Percentiles rank a stretch among this genome's conserved stretches.
phyloP scores from a whole-genome alignment of 306 rosid genomes.

The Cucurbita ficifolia region DNA sequence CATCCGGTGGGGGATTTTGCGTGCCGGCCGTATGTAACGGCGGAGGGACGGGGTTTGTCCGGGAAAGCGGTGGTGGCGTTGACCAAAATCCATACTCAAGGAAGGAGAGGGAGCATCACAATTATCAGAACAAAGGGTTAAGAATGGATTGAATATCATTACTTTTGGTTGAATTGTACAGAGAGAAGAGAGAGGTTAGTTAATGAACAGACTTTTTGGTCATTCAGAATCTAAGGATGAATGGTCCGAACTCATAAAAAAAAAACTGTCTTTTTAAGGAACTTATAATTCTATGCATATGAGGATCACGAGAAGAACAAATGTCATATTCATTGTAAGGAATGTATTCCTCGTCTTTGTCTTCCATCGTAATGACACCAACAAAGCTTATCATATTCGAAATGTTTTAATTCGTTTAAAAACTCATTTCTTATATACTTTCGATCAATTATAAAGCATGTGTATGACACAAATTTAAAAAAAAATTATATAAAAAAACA shows the following conservation, averaged over 20 bases:
- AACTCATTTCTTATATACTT: too few species aligned
- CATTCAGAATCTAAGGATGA: too few species aligned
- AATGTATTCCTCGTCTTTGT: not conserved
- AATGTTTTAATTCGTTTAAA: too few species aligned
- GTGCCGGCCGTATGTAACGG: conserved; percentile 79
- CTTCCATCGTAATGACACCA: not conserved
- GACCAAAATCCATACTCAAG: conserved; percentile 78
- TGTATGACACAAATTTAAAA: too few species aligned
- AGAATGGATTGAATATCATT: not conserved
- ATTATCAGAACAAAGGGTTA: conserved; percentile 88
- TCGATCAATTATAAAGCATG: too few species aligned
- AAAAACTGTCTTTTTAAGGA: not conserved
- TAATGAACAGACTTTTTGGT: too few species aligned
- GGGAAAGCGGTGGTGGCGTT: conserved; percentile 95
- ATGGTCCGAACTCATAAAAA: too few species aligned
- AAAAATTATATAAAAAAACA: too few species aligned
- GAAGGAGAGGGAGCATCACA: conserved; percentile 76
- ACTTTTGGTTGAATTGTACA: too few species aligned
- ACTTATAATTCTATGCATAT: not conserved
- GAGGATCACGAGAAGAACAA: not conserved
- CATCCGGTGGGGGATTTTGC: conserved; percentile 96
- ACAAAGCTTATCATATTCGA: too few species aligned
- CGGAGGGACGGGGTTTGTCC: conserved; percentile 73
- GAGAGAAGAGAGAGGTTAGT: too few species aligned
- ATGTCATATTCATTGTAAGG: not conserved